Base-by-base conservation (phyloP, 2,329 filamentous ascomycete genomes). In the Amauroascus verrucosus region DNA sequence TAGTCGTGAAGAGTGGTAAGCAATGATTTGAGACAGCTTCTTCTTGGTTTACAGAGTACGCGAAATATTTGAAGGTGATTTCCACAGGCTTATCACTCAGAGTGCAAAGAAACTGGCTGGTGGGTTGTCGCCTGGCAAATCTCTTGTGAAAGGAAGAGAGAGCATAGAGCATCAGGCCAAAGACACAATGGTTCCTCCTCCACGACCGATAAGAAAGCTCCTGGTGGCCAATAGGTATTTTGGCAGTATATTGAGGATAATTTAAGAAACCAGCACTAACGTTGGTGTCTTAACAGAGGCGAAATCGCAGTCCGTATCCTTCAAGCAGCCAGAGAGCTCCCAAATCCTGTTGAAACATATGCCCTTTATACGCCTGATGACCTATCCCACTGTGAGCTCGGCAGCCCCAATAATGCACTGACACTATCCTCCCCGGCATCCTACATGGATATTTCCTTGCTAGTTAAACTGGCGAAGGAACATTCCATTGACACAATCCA, bases 271-370 rank as follows among this genome's bases (percentile, higher is more conserved):
- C 28, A 49, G 47, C 24, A 18, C 14, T 44, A 35, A 26, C 32
- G 6, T 58, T 4, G 51, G 56, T 48, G 24, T n/a, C 45, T 22
- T 18, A 18, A 30, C 50, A 81, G 80, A 68, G 82, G 81, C 53
- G 82, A 84, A 64, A 83, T 85, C 49, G 80, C 81, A 51, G 75
- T 79, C 1, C 74, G 81, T 11, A 80, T 84, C 46, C 68, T 83
- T 32, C 74, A 76, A 28, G 74, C 80, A 53, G 78, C 77, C n/a
- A 72, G 79, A 38, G 81, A 84, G 64, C 68, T 83, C 2, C 69
- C 67, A 11, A 56, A 59, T 3, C 54, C 61, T 11, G 69, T 82
- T 7, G 74, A 79, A 51, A 81, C 78, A 1, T 77, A 75, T 57
- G 74, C 77, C 18, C 62, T 82, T 2, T 81, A 79, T 62, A 78